Evolutionary conservation across 306 rosid genomes (phyloP), one percentile per base, ranked within the genome.

Genomic region (Quercus berberidifolia): DNA sequence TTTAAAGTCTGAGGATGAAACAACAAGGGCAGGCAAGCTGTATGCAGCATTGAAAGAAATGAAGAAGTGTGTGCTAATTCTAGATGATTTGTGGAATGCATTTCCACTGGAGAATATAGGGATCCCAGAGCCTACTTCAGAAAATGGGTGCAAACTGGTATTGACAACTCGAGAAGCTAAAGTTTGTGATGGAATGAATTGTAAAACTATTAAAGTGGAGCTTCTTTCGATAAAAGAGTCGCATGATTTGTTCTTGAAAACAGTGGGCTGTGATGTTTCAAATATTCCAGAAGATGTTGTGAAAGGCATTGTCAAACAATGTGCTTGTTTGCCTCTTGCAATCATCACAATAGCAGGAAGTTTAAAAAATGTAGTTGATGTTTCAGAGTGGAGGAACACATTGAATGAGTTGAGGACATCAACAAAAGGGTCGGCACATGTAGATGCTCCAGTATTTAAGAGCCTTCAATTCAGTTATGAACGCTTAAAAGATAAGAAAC

Each of bases 391-490:
- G 84, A 56, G 73, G 67, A 28, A 75, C 8, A 52, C 68, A 1
- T 63, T 81, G 35, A 65, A 23, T 59, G 73, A 81, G 25, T 76
- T 76, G 25, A 59, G 68, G 62, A 33, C 33, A 64, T 58, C 77
- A 30, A 43, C 10, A 4, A 35, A 6, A 28, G 33, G 71, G 72
- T 19, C 13, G 19, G 35, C 23, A 6, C 80, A 79, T 59, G 83
- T 82, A 84, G 82, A 79, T 10, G 57, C 15, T 52, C 69, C 43
- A 58, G 78, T 85, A 28, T 74, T 82, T 56, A 10, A 20, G 0
- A 79, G 82, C 26, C 31, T 81, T 57, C 52, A 55, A 64, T 52
- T 59, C 6, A 86, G 89, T 68, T 83, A 77, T 41, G 38, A 69
- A 5, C 31, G 59, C 41, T 77, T 83, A 62, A 25, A 51, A 0